These are phyloP conservation scores for Populus trichocarpa DNA, from an alignment of 441 rosid species.

Conservation along the genomic window DNA sequence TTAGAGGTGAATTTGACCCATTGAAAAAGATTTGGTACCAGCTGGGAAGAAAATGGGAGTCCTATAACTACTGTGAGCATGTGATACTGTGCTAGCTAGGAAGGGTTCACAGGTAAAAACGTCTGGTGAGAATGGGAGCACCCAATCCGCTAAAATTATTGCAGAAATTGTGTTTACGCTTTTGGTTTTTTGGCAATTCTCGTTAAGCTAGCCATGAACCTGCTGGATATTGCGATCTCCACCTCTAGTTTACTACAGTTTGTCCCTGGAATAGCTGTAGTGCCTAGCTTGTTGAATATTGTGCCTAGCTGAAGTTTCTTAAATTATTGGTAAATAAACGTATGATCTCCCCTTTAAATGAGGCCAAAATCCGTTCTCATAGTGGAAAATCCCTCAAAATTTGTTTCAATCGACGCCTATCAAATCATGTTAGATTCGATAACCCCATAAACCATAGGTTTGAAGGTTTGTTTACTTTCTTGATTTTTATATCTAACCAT, in stretches of 20 bases:
- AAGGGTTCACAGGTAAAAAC: neutral
- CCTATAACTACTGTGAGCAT: neutral
- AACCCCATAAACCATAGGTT: neutral
- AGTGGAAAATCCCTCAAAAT: no score
- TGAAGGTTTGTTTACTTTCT: no score
- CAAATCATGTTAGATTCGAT: neutral
- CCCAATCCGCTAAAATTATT: slow-evolving; percentile 1
- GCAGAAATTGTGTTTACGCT: neutral
- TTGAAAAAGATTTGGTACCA: neutral
- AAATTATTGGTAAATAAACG: no score
- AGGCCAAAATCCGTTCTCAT: no score
- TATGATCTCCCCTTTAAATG: no score
- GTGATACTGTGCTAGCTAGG: neutral
- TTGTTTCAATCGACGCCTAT: neutral
- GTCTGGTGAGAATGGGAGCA: neutral
- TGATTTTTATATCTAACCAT: no score
- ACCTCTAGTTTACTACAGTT: neutral
- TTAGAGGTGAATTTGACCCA: neutral
- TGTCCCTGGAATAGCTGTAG: neutral
- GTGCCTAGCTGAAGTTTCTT: neutral
- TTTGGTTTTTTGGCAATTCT: neutral
- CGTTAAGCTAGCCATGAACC: neutral
- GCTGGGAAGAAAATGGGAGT: neutral
- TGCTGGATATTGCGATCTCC: neutral
- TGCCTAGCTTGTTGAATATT: neutral